Percentiles rank a stretch among this genome's conserved stretches.
phyloP scores from a whole-genome alignment of 768 basidiomycete species.

The Xerocomellus amylosporus region DNA sequence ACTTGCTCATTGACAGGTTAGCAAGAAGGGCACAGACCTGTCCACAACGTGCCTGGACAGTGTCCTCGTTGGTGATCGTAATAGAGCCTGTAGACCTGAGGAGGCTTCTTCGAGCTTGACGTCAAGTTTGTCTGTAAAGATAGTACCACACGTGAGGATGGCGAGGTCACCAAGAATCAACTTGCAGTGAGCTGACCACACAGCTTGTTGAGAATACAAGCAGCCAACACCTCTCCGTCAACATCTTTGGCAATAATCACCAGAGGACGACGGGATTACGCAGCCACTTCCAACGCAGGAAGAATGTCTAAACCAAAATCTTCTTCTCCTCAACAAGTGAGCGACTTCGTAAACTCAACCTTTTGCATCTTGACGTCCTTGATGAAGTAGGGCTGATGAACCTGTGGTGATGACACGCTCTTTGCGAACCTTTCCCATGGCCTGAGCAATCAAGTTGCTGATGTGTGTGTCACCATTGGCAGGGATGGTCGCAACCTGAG shows the following conservation, averaged over 20 bases:
- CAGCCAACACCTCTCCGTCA: constrained; percentile 95
- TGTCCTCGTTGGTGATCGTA: constrained; percentile 84
- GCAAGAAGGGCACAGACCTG: constrained; percentile 62
- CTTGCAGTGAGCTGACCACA: constrained; percentile 97
- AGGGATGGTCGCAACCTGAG: constrained; percentile 97
- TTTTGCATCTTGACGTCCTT: constrained; percentile 96
- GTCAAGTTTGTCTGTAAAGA: constrained; percentile 94
- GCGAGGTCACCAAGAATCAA: constrained; percentile 94
- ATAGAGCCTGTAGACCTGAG: constrained; percentile 1
- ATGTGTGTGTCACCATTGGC: constrained; percentile 82
- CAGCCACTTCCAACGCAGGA: constrained; percentile 80
- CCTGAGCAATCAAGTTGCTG: constrained; percentile 93
- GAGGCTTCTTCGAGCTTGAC: constrained; percentile 89
- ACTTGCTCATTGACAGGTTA: constrained; percentile 28
- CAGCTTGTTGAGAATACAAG: constrained; percentile 98
- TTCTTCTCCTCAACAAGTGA: constrained; percentile 95
- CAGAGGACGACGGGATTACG: constrained; percentile 80
- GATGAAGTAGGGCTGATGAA: constrained; percentile 98
- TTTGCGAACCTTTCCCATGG: constrained; percentile 99
- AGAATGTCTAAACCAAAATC: constrained; percentile 90
- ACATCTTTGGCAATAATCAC: constrained; percentile 97
- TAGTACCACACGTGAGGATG: constrained; percentile 94
- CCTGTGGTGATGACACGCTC: constrained; percentile 98
- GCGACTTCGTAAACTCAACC: constrained; percentile 95
- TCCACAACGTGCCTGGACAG: constrained; percentile 87